Evolutionary conservation across 192 early-diverging fungal species (phyloP).

Genomic region (Podochytrium sp.): DNA sequence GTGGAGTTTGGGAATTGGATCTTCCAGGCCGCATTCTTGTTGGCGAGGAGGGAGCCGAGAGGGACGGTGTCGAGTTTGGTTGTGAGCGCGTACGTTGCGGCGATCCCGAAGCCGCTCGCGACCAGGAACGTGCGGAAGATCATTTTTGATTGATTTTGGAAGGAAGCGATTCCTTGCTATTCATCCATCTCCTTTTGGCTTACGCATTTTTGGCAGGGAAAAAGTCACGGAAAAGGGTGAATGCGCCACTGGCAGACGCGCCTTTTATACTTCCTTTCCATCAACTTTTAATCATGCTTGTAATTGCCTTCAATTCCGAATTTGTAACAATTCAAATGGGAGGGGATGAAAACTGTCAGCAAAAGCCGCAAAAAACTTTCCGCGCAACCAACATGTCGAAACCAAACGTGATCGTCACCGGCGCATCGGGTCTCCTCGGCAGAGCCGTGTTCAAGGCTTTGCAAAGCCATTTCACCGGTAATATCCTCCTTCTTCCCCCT

Average conservation of each 20-base stretch:
- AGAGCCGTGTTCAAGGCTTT: conserved; percentile 69
- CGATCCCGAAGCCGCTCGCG: not conserved
- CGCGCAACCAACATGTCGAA: not conserved
- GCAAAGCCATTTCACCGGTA: conserved; percentile 54
- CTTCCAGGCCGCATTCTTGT: not conserved
- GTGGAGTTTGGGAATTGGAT: too few relatives aligned
- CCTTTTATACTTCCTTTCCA: too few relatives aligned
- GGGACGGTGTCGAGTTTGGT: not conserved
- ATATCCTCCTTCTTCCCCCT: not conserved
- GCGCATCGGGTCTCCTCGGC: conserved; percentile 83
- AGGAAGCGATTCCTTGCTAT: too few relatives aligned
- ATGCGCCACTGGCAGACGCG: too few relatives aligned
- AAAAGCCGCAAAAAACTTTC: too few relatives aligned
- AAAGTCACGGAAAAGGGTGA: too few relatives aligned
- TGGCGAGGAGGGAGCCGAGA: not conserved
- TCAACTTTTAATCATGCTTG: too few relatives aligned
- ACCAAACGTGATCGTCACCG: conserved; percentile 72
- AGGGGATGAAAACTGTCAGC: too few relatives aligned
- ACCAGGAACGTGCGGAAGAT: not conserved
- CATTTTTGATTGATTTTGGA: not conserved
- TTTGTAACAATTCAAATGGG: too few relatives aligned
- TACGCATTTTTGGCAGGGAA: too few relatives aligned
- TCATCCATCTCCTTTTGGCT: too few relatives aligned
- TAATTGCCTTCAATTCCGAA: too few relatives aligned
- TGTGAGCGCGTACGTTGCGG: not conserved